A percentile compares a stretch with the other conserved stretches of the same genome.
Conservation (phyloP, 139 green algal genomes). For the Axilococcus clingmanii region DNA sequence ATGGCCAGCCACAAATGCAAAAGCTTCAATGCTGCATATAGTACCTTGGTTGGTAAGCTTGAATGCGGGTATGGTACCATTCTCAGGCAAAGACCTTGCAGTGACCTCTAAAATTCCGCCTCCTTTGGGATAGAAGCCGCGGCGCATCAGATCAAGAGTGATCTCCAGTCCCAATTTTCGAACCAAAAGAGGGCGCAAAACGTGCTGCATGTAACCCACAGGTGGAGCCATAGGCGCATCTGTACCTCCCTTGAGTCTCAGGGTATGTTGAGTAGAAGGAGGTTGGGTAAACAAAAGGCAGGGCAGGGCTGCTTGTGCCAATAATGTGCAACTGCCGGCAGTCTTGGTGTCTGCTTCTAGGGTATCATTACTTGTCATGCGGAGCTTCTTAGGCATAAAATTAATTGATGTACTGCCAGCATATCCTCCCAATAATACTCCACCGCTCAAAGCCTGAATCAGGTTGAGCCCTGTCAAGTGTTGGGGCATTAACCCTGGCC, state of each 20-base stretch:
- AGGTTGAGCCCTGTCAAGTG: constrained; percentile 57
- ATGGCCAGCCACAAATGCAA: constrained; percentile 38
- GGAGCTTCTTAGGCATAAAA: constrained; percentile 29
- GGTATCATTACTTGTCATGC: constrained; percentile 9
- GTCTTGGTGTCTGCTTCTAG: constrained; percentile 54
- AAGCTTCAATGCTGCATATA: constrained; percentile 21
- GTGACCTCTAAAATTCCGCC: constrained; percentile 35
- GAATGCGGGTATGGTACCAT: constrained; percentile 36
- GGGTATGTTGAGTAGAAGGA: neutral
- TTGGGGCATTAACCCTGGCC: constrained; percentile 31
- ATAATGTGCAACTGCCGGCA: constrained; percentile 64
- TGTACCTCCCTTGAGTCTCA: constrained; percentile 56
- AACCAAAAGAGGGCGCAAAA: constrained; percentile 55
- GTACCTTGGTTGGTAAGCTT: constrained; percentile 34
- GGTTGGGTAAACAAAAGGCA: constrained; percentile 30
- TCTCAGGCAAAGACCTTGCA: constrained; percentile 17
- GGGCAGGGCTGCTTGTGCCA: constrained; percentile 53
- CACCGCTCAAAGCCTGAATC: constrained; percentile 33
- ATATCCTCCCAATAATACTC: constrained; percentile 24
- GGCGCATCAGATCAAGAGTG: constrained; percentile 29
- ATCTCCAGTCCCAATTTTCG: constrained; percentile 27
- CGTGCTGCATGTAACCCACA: constrained; percentile 54
- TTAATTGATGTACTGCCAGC: constrained; percentile 27
- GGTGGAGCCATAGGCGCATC: constrained; percentile 68
- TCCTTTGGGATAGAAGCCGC: constrained; percentile 69